Conservation (phyloP, 148 eudicot species). For the Agrostemma githago region DNA sequence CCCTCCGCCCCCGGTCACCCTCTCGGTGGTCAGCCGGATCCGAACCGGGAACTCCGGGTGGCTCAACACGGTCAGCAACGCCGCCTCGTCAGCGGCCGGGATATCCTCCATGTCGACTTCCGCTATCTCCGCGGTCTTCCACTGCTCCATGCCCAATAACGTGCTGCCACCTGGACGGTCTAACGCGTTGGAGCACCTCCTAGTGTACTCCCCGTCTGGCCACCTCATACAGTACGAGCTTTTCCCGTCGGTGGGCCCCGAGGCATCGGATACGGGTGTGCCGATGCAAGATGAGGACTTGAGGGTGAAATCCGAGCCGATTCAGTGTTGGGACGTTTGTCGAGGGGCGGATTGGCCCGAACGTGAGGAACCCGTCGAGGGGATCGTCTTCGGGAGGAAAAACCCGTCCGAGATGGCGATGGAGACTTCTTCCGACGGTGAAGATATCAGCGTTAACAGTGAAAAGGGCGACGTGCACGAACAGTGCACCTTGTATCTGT, state of each 20-base stretch:
- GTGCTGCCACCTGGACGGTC: conserved; percentile 31
- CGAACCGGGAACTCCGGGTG: conserved; percentile 80
- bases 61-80: conserved; percentile 90
- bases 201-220: conserved; percentile 90
- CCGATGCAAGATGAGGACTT: conserved; percentile 72
- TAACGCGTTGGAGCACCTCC: conserved; percentile 61
- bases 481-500: conserved; percentile 62
- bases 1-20: conserved; percentile 63
- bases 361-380: conserved; percentile 64
- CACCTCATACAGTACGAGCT: conserved; percentile 82
- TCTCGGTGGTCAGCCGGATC: conserved; percentile 75
- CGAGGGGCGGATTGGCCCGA: conserved; percentile 93
- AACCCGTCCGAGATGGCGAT: conserved; percentile 29
- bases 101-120: conserved; percentile 61
- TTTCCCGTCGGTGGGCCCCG: conserved; percentile 59
- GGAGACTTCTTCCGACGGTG: conserved; percentile 45
- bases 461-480: conserved; percentile 53
- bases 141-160: conserved; percentile 40
- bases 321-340: conserved; percentile 98
- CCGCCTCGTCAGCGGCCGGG: conserved; percentile 91
- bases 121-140: conserved; percentile 76
- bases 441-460: conserved; percentile 33
- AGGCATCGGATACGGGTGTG: conserved; percentile 46
- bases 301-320: conserved; percentile 66
- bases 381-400: conserved; percentile 40